These are phyloP conservation scores for Tuber magnatum DNA, from an alignment of 495 filamentous ascomycete genomes.

Conservation along the genomic window DNA sequence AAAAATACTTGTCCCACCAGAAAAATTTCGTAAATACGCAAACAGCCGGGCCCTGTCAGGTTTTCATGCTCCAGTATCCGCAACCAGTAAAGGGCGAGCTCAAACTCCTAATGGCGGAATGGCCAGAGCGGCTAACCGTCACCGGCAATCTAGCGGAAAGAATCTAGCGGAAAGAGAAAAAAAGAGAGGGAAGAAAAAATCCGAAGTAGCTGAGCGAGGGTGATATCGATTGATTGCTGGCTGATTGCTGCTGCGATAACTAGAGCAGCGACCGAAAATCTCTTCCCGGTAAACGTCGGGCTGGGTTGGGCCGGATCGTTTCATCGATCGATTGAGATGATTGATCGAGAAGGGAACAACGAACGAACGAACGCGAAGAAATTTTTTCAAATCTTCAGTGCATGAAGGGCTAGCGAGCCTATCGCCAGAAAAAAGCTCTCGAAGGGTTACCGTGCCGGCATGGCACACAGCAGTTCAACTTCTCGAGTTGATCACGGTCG, in stretches of 20 bases:
- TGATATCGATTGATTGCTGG: background rate
- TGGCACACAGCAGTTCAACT: background rate
- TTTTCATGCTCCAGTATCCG: constrained; percentile 13
- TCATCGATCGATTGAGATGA: background rate
- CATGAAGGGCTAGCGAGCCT: constrained; percentile 9
- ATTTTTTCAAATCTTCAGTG: background rate
- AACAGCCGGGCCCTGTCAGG: constrained; percentile 34
- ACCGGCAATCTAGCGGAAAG: constrained; percentile 17
- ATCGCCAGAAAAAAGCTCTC: constrained; percentile 14
- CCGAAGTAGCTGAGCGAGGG: background rate
- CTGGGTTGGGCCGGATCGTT: background rate
- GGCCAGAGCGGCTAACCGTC: constrained; percentile 18
- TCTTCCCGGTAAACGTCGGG: background rate
- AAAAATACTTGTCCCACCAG: background rate
- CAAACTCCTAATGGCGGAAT: constrained; percentile 25
- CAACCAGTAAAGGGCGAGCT: constrained; percentile 27
- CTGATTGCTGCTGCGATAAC: constrained; percentile 8
- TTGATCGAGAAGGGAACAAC: background rate
- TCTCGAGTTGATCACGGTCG: background rate
- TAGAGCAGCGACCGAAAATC: background rate
- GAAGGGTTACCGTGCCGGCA: background rate
- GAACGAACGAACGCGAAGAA: background rate
- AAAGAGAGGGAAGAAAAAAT: background rate
- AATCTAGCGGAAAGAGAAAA: constrained; percentile 14
- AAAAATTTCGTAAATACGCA: constrained; percentile 12